These are phyloP conservation scores for Nidularia sp. DNA, from an alignment of 768 basidiomycete genomes.

Conservation along the genomic window DNA sequence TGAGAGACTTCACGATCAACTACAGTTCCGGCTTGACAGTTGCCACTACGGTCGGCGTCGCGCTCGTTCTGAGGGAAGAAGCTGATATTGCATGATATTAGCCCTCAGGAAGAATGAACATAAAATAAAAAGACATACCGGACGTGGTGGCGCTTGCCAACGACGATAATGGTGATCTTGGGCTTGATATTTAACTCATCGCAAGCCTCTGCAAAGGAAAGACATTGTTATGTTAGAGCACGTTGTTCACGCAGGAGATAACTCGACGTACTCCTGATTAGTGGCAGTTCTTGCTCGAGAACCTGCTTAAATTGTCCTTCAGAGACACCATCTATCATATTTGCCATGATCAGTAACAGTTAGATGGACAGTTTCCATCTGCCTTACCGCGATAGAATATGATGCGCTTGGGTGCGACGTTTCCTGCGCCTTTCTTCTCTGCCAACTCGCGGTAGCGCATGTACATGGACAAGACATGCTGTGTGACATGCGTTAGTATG, in stretches of 20 bases:
- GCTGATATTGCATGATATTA: background rate
- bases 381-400: conserved; percentile 69
- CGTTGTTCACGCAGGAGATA: background rate
- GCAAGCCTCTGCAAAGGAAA: conserved; percentile 46
- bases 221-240: background rate
- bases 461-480: conserved; percentile 57
- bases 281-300: conserved; percentile 50
- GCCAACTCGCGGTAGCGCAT: conserved; percentile 49
- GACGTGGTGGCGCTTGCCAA: conserved; percentile 64
- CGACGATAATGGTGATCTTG: conserved; percentile 64
- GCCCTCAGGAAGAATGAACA: background rate
- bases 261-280: conserved; percentile 39
- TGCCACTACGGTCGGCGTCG: conserved; percentile 64
- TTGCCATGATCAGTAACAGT: background rate
- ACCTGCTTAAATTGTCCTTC: conserved; percentile 51
- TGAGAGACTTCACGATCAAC: conserved; percentile 69
- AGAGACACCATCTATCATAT: conserved; percentile 45
- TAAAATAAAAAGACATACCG: conserved; percentile 20
- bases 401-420: conserved; percentile 56
- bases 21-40: conserved; percentile 77
- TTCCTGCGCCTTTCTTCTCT: conserved; percentile 43
- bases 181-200: conserved; percentile 42
- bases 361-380: background rate
- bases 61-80: conserved; percentile 13
- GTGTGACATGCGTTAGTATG: background rate